Conservation (phyloP, 2,329 filamentous ascomycete genomes). For the Verticillium longisporum region DNA sequence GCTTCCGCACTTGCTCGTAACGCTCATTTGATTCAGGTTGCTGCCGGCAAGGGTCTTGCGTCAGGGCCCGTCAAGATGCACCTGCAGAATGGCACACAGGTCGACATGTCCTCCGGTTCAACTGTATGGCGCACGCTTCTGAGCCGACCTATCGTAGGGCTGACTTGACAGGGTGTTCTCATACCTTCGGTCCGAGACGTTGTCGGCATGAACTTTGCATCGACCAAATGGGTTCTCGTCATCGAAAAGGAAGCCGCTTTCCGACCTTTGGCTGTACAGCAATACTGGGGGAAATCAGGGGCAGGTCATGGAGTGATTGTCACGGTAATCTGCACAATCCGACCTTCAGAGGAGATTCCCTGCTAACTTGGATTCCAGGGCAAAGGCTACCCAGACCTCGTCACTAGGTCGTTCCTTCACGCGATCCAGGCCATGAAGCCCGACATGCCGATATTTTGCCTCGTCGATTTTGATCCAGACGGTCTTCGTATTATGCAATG, state of each 20-base stretch:
- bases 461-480: slow-evolving; percentile 73
- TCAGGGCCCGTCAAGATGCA: slow-evolving; percentile 48
- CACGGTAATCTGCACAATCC: not conserved
- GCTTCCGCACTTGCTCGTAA: not conserved
- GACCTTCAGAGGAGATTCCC: too few relatives aligned
- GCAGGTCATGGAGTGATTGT: not conserved
- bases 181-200: slow-evolving; percentile 50
- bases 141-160: not conserved
- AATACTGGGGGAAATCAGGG: not conserved
- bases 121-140: slow-evolving; percentile 16
- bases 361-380: slow-evolving; percentile 38
- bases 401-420: slow-evolving; percentile 59
- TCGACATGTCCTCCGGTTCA: slow-evolving; percentile 18
- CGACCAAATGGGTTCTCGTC: slow-evolving; percentile 59
- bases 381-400: slow-evolving; percentile 76
- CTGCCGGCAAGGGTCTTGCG: slow-evolving; percentile 66
- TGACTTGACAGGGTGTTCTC: slow-evolving; percentile 43
- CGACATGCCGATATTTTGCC: slow-evolving; percentile 48
- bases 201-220: slow-evolving; percentile 38
- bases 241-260: slow-evolving; percentile 61
- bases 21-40: slow-evolving; percentile 42
- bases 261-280: not conserved
- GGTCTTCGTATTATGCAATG: slow-evolving; percentile 67
- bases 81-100: slow-evolving; percentile 22
- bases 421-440: slow-evolving; percentile 40